phyloP scores from a whole-genome alignment of 306 rosid species.

The Myrica gale region DNA sequence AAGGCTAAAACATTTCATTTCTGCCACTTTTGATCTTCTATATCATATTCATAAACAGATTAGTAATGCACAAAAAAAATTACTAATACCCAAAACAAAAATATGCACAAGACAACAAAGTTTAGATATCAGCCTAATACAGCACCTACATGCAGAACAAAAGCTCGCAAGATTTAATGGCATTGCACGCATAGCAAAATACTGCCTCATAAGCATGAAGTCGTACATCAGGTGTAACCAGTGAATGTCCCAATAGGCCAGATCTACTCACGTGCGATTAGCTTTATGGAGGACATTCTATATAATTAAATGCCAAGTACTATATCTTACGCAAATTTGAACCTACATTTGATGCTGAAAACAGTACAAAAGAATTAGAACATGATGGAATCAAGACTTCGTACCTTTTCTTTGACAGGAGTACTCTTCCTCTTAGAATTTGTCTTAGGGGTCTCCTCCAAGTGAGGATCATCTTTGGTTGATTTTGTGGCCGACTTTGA shows the following conservation, averaged over 20 bases:
- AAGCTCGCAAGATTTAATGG: background rate
- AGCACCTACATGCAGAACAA: background rate
- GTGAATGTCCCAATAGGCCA: background rate
- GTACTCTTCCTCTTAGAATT: constrained; percentile 69
- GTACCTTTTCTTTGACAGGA: constrained; percentile 62
- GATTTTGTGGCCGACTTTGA: constrained; percentile 47
- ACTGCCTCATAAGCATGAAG: background rate
- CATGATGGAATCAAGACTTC: background rate
- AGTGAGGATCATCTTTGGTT: constrained; percentile 41
- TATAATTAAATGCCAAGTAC: background rate
- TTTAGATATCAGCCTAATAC: background rate
- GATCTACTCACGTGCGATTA: background rate
- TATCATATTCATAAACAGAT: background rate
- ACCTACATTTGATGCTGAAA: background rate
- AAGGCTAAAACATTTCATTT: background rate
- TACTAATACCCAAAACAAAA: background rate
- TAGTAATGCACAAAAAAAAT: background rate
- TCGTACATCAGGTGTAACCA: background rate
- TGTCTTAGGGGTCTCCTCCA: constrained; percentile 54
- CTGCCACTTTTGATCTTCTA: background rate
- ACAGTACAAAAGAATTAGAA: background rate
- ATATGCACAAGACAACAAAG: background rate
- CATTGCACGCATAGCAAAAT: background rate
- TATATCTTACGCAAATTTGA: background rate
- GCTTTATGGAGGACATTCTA: background rate